A percentile compares a stretch with the other conserved stretches of the same genome.
Evolutionary conservation across 768 basidiomycete genomes (phyloP).

Genomic region (Leucocoprinus birnbaumii): DNA sequence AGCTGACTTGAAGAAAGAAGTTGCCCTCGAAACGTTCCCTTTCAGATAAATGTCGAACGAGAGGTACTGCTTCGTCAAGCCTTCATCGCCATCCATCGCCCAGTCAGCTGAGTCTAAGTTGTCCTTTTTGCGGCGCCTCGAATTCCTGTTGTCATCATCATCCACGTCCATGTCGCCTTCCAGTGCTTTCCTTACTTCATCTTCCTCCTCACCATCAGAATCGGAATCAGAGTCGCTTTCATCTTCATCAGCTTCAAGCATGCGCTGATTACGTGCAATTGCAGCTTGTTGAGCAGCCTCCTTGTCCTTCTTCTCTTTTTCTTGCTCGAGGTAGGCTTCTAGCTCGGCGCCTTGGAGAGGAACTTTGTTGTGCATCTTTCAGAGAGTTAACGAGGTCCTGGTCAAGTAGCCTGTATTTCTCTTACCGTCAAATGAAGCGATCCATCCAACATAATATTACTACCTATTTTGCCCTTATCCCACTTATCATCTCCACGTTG

Average conservation of each 20-base stretch:
- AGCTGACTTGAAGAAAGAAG: constrained; percentile 82
- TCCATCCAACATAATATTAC: constrained; percentile 80
- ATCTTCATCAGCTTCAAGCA: constrained; percentile 93
- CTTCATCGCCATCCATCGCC: constrained; percentile 75
- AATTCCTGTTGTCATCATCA: constrained; percentile 23
- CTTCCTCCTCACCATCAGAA: constrained; percentile 65
- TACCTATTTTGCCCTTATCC: constrained; percentile 89
- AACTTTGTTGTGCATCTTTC: constrained; percentile 84
- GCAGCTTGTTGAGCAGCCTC: constrained; percentile 86
- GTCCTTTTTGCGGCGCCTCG: constrained; percentile 28
- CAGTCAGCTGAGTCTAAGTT: constrained; percentile 61
- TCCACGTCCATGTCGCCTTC: constrained; percentile 49
- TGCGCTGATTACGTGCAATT: constrained; percentile 75
- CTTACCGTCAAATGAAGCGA: constrained; percentile 62
- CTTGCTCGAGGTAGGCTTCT: constrained; percentile 73
- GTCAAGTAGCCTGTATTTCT: neutral
- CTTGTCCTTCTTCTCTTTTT: constrained; percentile 75
- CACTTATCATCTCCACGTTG: constrained; percentile 83
- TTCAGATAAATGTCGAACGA: constrained; percentile 98
- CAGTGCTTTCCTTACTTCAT: constrained; percentile 54
- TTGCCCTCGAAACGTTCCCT: constrained; percentile 87
- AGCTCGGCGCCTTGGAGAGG: constrained; percentile 88
- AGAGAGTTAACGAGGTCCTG: neutral
- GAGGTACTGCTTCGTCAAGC: constrained; percentile 65
- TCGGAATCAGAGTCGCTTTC: constrained; percentile 78